Percentiles rank a stretch among this genome's conserved stretches.
Evolutionary conservation across 176 grass and related monocot species (phyloP).

Genomic region (Avena insularis): DNA sequence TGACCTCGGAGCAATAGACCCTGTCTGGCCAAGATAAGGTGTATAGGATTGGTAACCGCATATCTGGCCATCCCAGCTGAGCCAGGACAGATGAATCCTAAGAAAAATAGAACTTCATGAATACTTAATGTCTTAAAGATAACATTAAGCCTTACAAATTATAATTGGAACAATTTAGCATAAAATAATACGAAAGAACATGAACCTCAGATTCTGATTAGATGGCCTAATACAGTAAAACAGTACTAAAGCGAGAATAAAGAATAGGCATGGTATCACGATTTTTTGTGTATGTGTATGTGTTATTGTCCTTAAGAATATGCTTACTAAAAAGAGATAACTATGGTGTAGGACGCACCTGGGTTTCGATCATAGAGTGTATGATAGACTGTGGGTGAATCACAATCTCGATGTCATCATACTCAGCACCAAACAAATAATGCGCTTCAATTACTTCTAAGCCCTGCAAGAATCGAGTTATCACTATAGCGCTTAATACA

Average conservation of each 20-base stretch:
- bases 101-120: constrained; percentile 37
- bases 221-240: constrained; percentile 1
- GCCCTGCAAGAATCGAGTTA: constrained; percentile 58
- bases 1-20: constrained; percentile 89
- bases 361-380: constrained; percentile 98
- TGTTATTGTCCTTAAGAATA: neutral
- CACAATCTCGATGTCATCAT: constrained; percentile 96
- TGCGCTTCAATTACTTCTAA: constrained; percentile 99
- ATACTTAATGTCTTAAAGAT: neutral
- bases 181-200: neutral
- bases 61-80: constrained; percentile 95
- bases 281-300: constrained; percentile 15
- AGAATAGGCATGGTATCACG: neutral
- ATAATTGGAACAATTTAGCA: neutral
- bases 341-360: constrained; percentile 52
- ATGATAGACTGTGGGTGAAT: constrained; percentile 99
- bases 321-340: constrained; percentile 16
- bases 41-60: constrained; percentile 94
- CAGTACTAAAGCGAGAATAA: neutral
- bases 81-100: constrained; percentile 97
- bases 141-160: constrained; percentile 30
- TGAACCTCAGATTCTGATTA: constrained; percentile 29
- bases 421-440: constrained; percentile 93
- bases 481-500: constrained; percentile 28
- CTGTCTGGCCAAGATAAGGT: constrained; percentile 97